Evolutionary conservation across 495 filamentous ascomycete species (phyloP).

Genomic region (Neurospora terricola): DNA sequence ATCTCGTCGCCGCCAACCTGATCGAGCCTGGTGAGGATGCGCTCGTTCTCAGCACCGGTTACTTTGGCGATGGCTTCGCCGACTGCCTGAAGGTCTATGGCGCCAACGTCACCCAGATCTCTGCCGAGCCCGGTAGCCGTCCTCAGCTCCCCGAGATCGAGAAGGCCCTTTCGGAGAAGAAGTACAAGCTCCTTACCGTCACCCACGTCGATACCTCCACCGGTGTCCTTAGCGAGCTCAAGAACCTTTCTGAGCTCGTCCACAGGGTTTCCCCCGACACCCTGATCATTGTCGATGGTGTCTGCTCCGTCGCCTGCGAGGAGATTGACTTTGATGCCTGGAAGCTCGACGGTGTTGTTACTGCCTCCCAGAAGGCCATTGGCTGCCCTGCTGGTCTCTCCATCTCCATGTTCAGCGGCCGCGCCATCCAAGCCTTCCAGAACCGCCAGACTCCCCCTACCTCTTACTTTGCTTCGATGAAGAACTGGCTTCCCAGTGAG

Average conservation of each 20-base stretch:
- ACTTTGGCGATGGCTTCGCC: constrained; percentile 94
- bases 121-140: constrained; percentile 77
- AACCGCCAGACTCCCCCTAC: constrained; percentile 66
- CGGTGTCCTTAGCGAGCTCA: constrained; percentile 84
- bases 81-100: constrained; percentile 88
- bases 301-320: constrained; percentile 93
- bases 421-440: constrained; percentile 76
- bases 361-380: constrained; percentile 92
- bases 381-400: constrained; percentile 88
- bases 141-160: constrained; percentile 84
- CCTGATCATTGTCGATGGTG: constrained; percentile 84
- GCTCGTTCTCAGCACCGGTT: constrained; percentile 87
- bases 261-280: constrained; percentile 82
- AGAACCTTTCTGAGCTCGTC: constrained; percentile 70
- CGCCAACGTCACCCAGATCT: constrained; percentile 77
- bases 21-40: constrained; percentile 81
- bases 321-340: constrained; percentile 93
- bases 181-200: constrained; percentile 85
- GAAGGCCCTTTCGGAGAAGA: constrained; percentile 73
- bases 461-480: constrained; percentile 89
- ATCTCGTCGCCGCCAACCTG: constrained; percentile 85
- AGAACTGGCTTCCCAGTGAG: constrained; percentile 88
- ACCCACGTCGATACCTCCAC: constrained; percentile 98
- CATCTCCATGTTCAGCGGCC: constrained; percentile 83
- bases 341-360: constrained; percentile 86